Conservation (phyloP, 768 basidiomycete species). For the Phanerodontia chrysosporium region DNA sequence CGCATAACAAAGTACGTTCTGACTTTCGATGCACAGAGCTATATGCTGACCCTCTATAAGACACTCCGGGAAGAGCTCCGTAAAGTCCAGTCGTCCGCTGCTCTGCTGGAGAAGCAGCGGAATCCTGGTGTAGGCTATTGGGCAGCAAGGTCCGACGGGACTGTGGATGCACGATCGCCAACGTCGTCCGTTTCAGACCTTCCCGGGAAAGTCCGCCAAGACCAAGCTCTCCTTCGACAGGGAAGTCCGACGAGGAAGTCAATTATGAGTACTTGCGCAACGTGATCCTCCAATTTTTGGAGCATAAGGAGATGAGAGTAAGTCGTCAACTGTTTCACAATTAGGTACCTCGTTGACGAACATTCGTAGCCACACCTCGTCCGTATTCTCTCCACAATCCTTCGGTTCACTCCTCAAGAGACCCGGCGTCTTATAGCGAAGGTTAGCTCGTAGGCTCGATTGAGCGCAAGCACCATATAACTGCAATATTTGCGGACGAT, state of each 20-base stretch:
- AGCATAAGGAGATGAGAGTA: conserved; percentile 98
- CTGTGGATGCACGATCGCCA: conserved; percentile 30
- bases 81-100: conserved; percentile 91
- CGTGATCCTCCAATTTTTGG: conserved; percentile 94
- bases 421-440: conserved; percentile 86
- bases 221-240: conserved; percentile 26
- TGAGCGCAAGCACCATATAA: too few species aligned
- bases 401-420: conserved; percentile 94
- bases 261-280: conserved; percentile 96
- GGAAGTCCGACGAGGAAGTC: conserved; percentile 79
- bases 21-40: too few species aligned
- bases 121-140: conserved; percentile 96
- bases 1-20: conserved; percentile 70
- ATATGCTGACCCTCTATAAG: conserved; percentile 32
- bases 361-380: conserved; percentile 75
- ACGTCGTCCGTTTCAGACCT: conserved; percentile 40
- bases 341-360: conserved; percentile 8
- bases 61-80: conserved; percentile 90
- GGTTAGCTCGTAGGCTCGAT: conserved; percentile 38
- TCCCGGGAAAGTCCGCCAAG: conserved; percentile 29
- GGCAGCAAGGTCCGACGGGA: conserved; percentile 32
- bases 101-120: conserved; percentile 83
- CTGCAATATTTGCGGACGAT: too few species aligned
- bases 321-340: conserved; percentile 23
- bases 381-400: conserved; percentile 84